Evolutionary conservation across 768 basidiomycete genomes (phyloP).

Genomic region (Agaricus subrufescens): DNA sequence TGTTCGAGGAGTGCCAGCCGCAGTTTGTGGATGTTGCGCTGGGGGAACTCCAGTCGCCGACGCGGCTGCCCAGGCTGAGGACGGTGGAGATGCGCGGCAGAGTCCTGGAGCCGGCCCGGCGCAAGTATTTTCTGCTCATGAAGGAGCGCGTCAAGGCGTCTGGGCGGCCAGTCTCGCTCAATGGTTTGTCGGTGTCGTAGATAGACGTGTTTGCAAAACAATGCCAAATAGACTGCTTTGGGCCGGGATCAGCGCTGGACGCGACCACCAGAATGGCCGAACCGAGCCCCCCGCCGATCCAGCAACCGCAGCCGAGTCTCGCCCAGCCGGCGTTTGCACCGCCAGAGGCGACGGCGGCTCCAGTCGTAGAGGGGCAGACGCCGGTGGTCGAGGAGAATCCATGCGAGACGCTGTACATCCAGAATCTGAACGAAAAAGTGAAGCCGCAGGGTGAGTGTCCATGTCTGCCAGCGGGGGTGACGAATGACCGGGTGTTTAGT

Average conservation of each 20-base stretch:
- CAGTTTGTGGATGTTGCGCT: too few species aligned
- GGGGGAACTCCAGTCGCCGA: too few species aligned
- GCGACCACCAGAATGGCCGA: neutral
- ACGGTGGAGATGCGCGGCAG: too few species aligned
- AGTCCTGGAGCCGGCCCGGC: too few species aligned
- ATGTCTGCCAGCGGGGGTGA: neutral
- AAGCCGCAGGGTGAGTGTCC: slow-evolving; percentile 59
- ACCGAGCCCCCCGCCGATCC: slow-evolving; percentile 2
- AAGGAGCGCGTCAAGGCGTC: too few species aligned
- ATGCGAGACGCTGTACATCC: slow-evolving; percentile 90
- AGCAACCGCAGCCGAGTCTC: slow-evolving; percentile 2
- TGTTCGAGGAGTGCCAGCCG: too few species aligned
- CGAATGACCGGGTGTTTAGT: slow-evolving; percentile 37
- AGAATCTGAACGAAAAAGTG: slow-evolving; percentile 95
- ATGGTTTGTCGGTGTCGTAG: too few species aligned
- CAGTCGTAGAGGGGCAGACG: neutral
- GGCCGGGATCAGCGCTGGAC: too few species aligned
- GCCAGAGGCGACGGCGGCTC: neutral
- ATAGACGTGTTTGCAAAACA: neutral
- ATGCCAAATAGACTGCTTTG: neutral
- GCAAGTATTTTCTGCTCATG: too few species aligned
- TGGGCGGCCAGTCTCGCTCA: too few species aligned
- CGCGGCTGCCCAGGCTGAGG: too few species aligned
- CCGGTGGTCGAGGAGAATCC: slow-evolving; percentile 35
- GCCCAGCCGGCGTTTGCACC: neutral